Conservation (phyloP, 768 basidiomycete genomes). For the Leccinum uliginosum region DNA sequence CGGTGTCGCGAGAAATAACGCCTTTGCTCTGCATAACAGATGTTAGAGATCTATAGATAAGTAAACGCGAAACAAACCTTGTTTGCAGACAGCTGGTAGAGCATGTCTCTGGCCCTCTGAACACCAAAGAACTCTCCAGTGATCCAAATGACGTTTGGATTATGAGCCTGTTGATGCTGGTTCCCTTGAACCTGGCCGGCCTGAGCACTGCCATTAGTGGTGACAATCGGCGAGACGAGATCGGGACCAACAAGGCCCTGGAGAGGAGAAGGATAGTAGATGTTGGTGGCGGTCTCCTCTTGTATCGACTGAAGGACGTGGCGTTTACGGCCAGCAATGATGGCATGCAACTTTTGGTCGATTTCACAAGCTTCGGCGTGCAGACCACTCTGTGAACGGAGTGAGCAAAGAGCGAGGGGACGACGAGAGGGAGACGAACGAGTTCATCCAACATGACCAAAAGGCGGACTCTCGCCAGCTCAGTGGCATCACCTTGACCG, state of each 20-base stretch:
- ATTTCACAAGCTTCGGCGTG: conserved; percentile 91
- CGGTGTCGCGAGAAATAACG: conserved; percentile 88
- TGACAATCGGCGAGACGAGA: conserved; percentile 38
- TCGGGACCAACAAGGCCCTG: conserved; percentile 81
- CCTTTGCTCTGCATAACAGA: conserved; percentile 62
- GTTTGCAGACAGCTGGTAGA: conserved; percentile 78
- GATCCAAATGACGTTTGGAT: conserved; percentile 84
- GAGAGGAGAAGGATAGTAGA: conserved; percentile 88
- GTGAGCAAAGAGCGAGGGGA: not conserved
- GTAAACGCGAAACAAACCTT: conserved; percentile 50
- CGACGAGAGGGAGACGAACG: conserved; percentile 44
- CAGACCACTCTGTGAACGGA: conserved; percentile 65
- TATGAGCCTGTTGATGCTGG: conserved; percentile 41
- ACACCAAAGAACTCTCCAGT: conserved; percentile 98
- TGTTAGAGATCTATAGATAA: not conserved
- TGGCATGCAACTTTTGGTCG: conserved; percentile 89
- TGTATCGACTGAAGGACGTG: conserved; percentile 85
- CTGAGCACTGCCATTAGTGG: conserved; percentile 31
- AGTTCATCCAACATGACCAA: conserved; percentile 94
- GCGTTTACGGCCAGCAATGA: conserved; percentile 88
- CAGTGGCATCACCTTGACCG: conserved; percentile 84
- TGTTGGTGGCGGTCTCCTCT: conserved; percentile 96
- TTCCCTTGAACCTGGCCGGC: conserved; percentile 16
- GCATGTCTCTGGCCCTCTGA: conserved; percentile 91
- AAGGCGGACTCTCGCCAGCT: conserved; percentile 84